Percentiles rank a stretch among this genome's conserved stretches.
Conservation (phyloP, 2,329 filamentous ascomycete genomes). For the Samsoniella hepiali region DNA sequence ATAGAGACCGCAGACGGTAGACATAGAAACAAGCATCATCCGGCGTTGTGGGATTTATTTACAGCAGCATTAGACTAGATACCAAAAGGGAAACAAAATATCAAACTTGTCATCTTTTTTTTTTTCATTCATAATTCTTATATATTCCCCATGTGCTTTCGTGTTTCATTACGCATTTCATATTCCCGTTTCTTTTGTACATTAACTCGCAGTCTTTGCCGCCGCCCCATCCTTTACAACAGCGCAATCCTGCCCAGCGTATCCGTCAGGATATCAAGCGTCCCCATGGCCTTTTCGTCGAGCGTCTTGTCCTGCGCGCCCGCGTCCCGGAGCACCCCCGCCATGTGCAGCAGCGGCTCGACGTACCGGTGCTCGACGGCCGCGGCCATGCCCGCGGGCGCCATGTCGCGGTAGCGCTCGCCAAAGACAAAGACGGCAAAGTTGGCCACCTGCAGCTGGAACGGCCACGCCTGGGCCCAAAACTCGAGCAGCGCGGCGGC, state of each 20-base stretch:
- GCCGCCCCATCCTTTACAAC: slow-evolving; percentile 28
- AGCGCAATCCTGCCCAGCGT: slow-evolving; percentile 41
- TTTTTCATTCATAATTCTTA: neutral
- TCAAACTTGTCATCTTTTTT: neutral
- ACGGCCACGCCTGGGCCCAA: slow-evolving; percentile 49
- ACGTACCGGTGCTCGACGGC: slow-evolving; percentile 58
- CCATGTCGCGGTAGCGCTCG: slow-evolving; percentile 42
- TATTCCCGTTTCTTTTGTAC: slow-evolving; percentile 6
- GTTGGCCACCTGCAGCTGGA: slow-evolving; percentile 59
- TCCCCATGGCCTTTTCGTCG: slow-evolving; percentile 24
- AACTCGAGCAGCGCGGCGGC: slow-evolving; percentile 47
- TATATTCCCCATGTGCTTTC: neutral
- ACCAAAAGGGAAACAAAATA: neutral
- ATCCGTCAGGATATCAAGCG: slow-evolving; percentile 40
- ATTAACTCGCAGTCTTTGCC: neutral
- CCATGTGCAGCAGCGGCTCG: slow-evolving; percentile 48
- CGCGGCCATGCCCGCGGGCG: slow-evolving; percentile 54
- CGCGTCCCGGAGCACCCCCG: slow-evolving; percentile 35
- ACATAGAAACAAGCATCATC: slow-evolving; percentile 20
- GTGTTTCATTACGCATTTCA: slow-evolving; percentile 20
- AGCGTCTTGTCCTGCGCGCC: slow-evolving; percentile 33
- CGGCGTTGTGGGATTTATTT: slow-evolving; percentile 19
- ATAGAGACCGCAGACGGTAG: slow-evolving; percentile 26
- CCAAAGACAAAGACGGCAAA: slow-evolving; percentile 57
- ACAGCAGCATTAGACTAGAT: slow-evolving; percentile 13